Base-by-base conservation (phyloP, 2,329 filamentous ascomycete genomes). In the Ascosphaera aggregata region DNA sequence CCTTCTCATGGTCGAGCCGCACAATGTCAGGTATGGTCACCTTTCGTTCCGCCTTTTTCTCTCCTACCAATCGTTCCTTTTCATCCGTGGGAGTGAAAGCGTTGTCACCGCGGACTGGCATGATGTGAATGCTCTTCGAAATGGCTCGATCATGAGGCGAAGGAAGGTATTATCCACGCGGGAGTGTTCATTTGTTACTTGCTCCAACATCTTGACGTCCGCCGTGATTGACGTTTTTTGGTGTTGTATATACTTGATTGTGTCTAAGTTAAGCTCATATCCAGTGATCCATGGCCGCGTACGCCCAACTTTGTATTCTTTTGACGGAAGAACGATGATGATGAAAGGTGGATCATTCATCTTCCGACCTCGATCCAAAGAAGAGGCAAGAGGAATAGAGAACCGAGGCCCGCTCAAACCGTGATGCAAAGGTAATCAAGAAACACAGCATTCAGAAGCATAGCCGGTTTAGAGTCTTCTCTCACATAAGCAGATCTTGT, bases 1-100 rank as follows among this genome's bases (percentile, higher is more conserved):
- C 47, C 30, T 59, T 50, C 11, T 50, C 49, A 40, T 65, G 61
- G 44, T 64, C 62, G 18, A 51, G 44, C 35, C 51, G 55, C 43
- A 65, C 60, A 3, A 49, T 47, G 17, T 62, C 56, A 18, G 54
- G 53, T 38, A 56, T 48, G 22, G 22, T 27, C 22, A 27, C 22
- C 22, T 27, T 27, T 7, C 13, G 22, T 27, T 7, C 22, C 7
- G 7, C 22, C 22, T 27, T 27, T 13, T 27, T 7, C 7, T 27
- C 22, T 7, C 13, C 13, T 13, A 27, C 22, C 22, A 27, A 13
- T 27, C 22, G 7, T 27, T 27, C 22, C 22, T 27, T 13, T 13
- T 27, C 22, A 13, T 27, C 13, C 22, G 13, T 27, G 22, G 13
- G 22, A 27, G 22, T 7, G 13, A 13, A 27, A 7, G 22, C 7